A percentile compares a stretch with the other conserved stretches of the same genome.
Conservation (phyloP, 1,139 yeast genomes). For the Candida sanyaensis region DNA sequence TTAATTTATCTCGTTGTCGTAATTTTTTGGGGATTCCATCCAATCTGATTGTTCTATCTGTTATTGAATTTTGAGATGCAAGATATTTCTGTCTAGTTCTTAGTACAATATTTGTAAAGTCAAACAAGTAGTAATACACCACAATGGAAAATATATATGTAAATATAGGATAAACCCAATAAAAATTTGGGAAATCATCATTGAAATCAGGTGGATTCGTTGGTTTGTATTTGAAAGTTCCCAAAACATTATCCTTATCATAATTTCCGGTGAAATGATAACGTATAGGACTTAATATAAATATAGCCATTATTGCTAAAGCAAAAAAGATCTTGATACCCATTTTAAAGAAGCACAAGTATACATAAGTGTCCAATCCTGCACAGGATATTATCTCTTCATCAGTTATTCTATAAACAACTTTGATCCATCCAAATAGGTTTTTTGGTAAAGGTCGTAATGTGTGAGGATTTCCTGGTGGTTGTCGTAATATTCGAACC, state of each 20-base stretch:
- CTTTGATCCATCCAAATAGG: constrained; percentile 44
- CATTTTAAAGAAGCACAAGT: constrained; percentile 46
- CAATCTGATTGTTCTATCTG: constrained; percentile 87
- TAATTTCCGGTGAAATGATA: constrained; percentile 49
- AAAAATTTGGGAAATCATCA: constrained; percentile 34
- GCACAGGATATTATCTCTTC: constrained; percentile 43
- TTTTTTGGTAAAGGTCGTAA: constrained; percentile 39
- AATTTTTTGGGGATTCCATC: constrained; percentile 74
- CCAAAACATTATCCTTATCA: constrained; percentile 37
- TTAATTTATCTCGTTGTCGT: constrained; percentile 43
- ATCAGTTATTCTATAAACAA: constrained; percentile 37
- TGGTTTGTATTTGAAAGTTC: constrained; percentile 9
- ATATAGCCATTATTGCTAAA: constrained; percentile 39
- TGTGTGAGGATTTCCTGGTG: constrained; percentile 17
- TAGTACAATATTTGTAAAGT: constrained; percentile 73
- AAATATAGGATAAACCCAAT: constrained; percentile 85
- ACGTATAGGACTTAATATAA: constrained; percentile 44
- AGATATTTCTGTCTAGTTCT: constrained; percentile 77
- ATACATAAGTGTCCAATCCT: constrained; percentile 51
- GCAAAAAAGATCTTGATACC: constrained; percentile 42
- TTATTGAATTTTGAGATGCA: constrained; percentile 86
- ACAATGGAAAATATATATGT: constrained; percentile 81
- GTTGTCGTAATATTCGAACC: constrained; percentile 42
- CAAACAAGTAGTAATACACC: constrained; percentile 60
- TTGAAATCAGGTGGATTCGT: constrained; percentile 21